These are phyloP conservation scores for Desmodesmus armatus DNA, from an alignment of 139 green algal genomes.

Conservation along the genomic window DNA sequence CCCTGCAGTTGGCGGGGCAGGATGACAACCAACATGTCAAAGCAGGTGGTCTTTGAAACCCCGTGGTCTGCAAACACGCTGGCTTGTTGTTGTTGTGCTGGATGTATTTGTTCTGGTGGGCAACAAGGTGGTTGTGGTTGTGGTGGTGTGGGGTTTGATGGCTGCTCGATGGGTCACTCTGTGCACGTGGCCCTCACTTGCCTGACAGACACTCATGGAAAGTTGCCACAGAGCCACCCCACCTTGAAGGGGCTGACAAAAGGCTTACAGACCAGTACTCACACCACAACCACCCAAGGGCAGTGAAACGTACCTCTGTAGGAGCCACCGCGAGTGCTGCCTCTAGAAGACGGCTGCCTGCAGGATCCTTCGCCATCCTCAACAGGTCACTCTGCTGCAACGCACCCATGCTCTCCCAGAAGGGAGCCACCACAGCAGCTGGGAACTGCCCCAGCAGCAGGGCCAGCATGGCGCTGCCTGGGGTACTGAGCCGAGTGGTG, in stretches of 20 bases:
- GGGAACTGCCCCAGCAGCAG: slow-evolving; percentile 1
- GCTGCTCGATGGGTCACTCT: too few species aligned
- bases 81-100: neutral
- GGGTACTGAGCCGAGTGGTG: slow-evolving; percentile 27
- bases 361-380: slow-evolving; percentile 59
- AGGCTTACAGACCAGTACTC: neutral
- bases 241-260: neutral
- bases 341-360: slow-evolving; percentile 76
- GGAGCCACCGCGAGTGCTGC: slow-evolving; percentile 64
- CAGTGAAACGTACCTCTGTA: neutral
- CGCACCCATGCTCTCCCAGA: slow-evolving; percentile 38
- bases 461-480: slow-evolving; percentile 39
- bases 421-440: slow-evolving; percentile 46
- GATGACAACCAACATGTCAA: neutral
- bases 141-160: too few species aligned
- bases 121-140: too few species aligned
- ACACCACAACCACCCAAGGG: neutral
- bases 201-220: neutral
- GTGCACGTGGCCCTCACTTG: neutral
- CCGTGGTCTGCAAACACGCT: neutral
- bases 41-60: neutral
- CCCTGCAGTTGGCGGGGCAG: neutral
- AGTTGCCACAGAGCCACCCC: neutral
- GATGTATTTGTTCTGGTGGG: neutral
- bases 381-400: slow-evolving; percentile 48